Evolutionary conservation across 1,139 yeast genomes (phyloP).

Genomic region (Lodderomyces pseudojiufengensis): DNA sequence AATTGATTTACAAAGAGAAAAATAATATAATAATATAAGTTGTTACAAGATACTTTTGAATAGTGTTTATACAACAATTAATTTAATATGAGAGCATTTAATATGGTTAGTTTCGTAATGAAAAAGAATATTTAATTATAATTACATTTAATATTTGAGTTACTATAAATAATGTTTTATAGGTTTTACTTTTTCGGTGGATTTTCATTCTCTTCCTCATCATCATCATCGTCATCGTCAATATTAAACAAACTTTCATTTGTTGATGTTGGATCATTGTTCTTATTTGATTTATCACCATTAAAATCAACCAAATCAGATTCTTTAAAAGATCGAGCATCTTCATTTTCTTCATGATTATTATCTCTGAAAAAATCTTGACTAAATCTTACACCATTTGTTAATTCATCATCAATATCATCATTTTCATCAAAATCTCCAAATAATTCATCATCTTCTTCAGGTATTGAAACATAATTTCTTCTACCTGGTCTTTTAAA

Average conservation of each 20-base stretch:
- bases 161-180: too few relatives aligned
- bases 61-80: conserved; percentile 1
- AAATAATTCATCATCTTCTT: conserved; percentile 45
- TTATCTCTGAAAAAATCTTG: conserved; percentile 14
- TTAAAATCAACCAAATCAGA: conserved; percentile 1
- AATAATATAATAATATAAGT: conserved; percentile 6
- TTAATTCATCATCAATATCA: conserved; percentile 47
- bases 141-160: too few relatives aligned
- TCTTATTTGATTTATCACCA: neutral
- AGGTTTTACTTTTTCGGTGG: too few relatives aligned
- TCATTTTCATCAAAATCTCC: conserved; percentile 39
- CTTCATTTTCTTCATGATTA: conserved; percentile 11
- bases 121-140: too few relatives aligned
- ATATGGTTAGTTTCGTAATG: neutral
- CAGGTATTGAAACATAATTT: conserved; percentile 43
- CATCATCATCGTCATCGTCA: conserved; percentile 3
- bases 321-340: conserved; percentile 36
- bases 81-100: neutral
- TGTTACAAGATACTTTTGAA: too few relatives aligned
- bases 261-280: conserved; percentile 1
- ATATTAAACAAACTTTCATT: conserved; percentile 5
- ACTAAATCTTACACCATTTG: conserved; percentile 24
- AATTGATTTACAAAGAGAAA: conserved; percentile 46
- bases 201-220: conserved; percentile 2
- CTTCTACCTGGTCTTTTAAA: conserved; percentile 42